Evolutionary conservation across 352 stramenopile genomes (phyloP).

Genomic region (Phytophthora vignae): DNA sequence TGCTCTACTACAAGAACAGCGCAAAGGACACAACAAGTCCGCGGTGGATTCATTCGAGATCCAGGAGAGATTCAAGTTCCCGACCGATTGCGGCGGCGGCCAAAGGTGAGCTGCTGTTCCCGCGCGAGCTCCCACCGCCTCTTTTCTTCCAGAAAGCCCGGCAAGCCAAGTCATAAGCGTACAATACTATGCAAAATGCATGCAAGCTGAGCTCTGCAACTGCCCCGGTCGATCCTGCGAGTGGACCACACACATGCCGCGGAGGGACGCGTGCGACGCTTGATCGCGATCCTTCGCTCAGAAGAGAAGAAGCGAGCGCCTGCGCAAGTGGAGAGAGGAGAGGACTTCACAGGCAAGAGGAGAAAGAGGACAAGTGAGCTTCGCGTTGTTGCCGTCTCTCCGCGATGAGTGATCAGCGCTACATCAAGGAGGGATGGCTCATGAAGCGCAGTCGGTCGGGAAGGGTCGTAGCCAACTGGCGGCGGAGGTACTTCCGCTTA

Average conservation of each 20-base stretch:
- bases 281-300: slow-evolving; percentile 28
- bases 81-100: background rate
- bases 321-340: slow-evolving; percentile 6
- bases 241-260: background rate
- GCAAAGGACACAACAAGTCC: background rate
- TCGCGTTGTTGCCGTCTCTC: slow-evolving; percentile 6
- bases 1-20: slow-evolving; percentile 16
- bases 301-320: slow-evolving; percentile 20
- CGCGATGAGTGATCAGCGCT: slow-evolving; percentile 39
- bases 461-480: slow-evolving; percentile 57
- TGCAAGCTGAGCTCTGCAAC: background rate
- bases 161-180: slow-evolving; percentile 18
- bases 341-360: slow-evolving; percentile 5
- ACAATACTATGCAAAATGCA: background rate
- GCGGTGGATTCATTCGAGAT: background rate
- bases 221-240: background rate
- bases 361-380: slow-evolving; percentile 3
- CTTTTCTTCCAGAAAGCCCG: slow-evolving; percentile 56
- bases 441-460: slow-evolving; percentile 64
- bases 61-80: background rate
- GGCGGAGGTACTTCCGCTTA: slow-evolving; percentile 76
- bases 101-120: slow-evolving; percentile 28
- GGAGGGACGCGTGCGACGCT: slow-evolving; percentile 19
- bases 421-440: slow-evolving; percentile 80
- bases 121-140: slow-evolving; percentile 43